A percentile compares a stretch with the other conserved stretches of the same genome.
phyloP scores from a whole-genome alignment of 441 rosid genomes.

The Euphorbia schlechtendalii region DNA sequence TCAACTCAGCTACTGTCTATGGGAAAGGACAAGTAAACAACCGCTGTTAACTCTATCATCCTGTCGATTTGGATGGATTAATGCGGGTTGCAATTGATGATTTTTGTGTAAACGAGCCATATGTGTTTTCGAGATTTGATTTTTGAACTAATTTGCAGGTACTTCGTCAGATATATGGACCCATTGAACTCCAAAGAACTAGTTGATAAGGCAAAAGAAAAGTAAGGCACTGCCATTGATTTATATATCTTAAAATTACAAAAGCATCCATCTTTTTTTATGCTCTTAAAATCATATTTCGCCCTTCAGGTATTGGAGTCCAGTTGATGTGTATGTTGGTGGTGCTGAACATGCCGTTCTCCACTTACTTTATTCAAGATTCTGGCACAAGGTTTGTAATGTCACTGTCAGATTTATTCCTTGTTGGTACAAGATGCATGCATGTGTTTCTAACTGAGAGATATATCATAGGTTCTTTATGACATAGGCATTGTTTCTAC shows the following conservation, averaged over 20 bases:
- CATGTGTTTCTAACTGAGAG: slow-evolving; percentile 8
- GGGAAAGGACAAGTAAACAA: not conserved
- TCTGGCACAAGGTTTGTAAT: slow-evolving; percentile 91
- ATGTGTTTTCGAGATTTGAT: slow-evolving; percentile 9
- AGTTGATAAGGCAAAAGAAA: slow-evolving; percentile 76
- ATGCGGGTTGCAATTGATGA: not conserved
- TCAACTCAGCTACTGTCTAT: not conserved
- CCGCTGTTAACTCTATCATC: not conserved
- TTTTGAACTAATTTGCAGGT: slow-evolving; percentile 42
- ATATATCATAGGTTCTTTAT: slow-evolving; percentile 62
- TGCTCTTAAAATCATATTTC: slow-evolving; percentile 4
- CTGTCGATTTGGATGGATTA: not conserved
- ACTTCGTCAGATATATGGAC: slow-evolving; percentile 95
- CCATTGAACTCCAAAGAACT: slow-evolving; percentile 69
- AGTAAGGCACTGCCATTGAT: slow-evolving; percentile 39
- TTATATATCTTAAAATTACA: not conserved
- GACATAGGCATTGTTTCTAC: slow-evolving; percentile 91
- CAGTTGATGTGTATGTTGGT: slow-evolving; percentile 91
- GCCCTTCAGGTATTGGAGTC: slow-evolving; percentile 83
- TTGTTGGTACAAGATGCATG: not conserved
- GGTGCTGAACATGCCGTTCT: slow-evolving; percentile 99
- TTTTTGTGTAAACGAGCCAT: not conserved
- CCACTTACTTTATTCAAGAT: slow-evolving; percentile 90
- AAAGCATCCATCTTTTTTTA: not conserved
- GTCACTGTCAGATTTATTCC: slow-evolving; percentile 6